These are phyloP conservation scores for Monosporascus sp. DNA, from an alignment of 2,329 filamentous ascomycete species.

Conservation along the genomic window DNA sequence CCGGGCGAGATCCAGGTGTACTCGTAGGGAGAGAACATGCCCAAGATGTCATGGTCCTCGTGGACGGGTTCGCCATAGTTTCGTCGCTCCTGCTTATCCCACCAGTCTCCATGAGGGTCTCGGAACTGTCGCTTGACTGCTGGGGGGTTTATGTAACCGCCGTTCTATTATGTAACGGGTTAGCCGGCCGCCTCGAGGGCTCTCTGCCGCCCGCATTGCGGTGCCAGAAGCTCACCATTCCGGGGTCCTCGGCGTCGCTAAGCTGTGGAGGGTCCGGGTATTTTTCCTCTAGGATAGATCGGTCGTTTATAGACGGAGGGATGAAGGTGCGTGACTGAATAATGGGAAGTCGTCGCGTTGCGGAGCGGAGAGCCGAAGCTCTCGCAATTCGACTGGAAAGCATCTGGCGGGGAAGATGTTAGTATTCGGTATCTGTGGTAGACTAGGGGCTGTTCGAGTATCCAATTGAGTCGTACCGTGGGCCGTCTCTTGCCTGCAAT, in stretches of 20 bases:
- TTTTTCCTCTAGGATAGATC: slow-evolving; percentile 45
- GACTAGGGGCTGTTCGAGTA: not conserved
- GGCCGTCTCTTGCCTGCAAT: slow-evolving; percentile 29
- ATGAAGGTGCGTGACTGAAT: slow-evolving; percentile 55
- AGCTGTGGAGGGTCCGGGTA: slow-evolving; percentile 44
- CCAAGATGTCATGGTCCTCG: slow-evolving; percentile 91
- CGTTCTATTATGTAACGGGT: slow-evolving; percentile 55
- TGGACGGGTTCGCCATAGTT: slow-evolving; percentile 97
- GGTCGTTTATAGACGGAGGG: slow-evolving; percentile 44
- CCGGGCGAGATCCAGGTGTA: slow-evolving; percentile 77
- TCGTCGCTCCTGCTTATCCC: slow-evolving; percentile 94
- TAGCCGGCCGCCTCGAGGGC: slow-evolving; percentile 8
- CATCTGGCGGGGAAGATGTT: slow-evolving; percentile 42
- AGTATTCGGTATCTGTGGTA: not conserved
- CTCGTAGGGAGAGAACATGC: slow-evolving; percentile 82
- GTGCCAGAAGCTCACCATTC: slow-evolving; percentile 48
- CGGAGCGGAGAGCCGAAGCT: slow-evolving; percentile 42
- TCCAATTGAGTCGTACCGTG: slow-evolving; percentile 28
- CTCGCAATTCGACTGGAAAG: slow-evolving; percentile 55
- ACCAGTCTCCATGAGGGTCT: slow-evolving; percentile 91
- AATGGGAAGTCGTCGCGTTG: slow-evolving; percentile 45
- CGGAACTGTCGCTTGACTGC: slow-evolving; percentile 83
- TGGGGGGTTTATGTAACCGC: slow-evolving; percentile 76
- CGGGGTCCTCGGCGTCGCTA: slow-evolving; percentile 60
- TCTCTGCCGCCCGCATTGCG: not conserved